Base-by-base conservation (phyloP, 108 stramenopile genomes). In the Cyclotella atomus region DNA sequence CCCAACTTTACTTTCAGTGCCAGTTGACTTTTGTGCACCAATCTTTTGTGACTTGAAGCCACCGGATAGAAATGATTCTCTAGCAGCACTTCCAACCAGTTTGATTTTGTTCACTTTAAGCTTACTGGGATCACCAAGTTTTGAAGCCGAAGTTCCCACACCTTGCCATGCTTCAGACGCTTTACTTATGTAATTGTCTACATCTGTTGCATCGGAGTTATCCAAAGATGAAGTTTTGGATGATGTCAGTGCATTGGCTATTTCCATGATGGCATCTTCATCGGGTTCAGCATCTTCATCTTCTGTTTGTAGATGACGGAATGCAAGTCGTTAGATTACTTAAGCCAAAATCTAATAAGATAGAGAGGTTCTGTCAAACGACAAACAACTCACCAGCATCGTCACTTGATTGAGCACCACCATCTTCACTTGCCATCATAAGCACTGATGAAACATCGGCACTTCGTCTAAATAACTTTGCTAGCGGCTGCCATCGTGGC, bases 231-330 rank as follows among this genome's bases (percentile, higher is more conserved):
- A 30, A 36, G 61, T 19, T 29, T 21, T 29, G 12, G 63, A 32
- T 19, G 25, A 34, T 49, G 50, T 33, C 0, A 74, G 73, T n/a
- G 73, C 73, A 44, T 74, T 44, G 47, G 73, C 73, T 35, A 74
- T 74, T 55, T 74, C 73, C 73, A 65, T 56, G 19, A 74, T 74
- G 2, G 53, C 9, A 0, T 41, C 60, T 56, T 74, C 73, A 20
- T 74, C 63, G 20, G 36, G 14, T 15, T 30, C 53, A n/a, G 15
- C 23, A 16, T 54, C 59, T 0, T 63, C 53, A 9, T 23, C 52
- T n/a, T n/a, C 5, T 3, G 9, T 23, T 41, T 6, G 6, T 9
- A 41, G 38, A 41, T n/a, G n/a, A 41, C 38, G 12, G 38, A 52
- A 23, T 10, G n/a, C 20, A 9, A 52, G 10, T 23, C n/a, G n/a